These are phyloP conservation scores for Phialemonium atrogriseum DNA, from an alignment of 2,329 filamentous ascomycete species.

Conservation along the genomic window DNA sequence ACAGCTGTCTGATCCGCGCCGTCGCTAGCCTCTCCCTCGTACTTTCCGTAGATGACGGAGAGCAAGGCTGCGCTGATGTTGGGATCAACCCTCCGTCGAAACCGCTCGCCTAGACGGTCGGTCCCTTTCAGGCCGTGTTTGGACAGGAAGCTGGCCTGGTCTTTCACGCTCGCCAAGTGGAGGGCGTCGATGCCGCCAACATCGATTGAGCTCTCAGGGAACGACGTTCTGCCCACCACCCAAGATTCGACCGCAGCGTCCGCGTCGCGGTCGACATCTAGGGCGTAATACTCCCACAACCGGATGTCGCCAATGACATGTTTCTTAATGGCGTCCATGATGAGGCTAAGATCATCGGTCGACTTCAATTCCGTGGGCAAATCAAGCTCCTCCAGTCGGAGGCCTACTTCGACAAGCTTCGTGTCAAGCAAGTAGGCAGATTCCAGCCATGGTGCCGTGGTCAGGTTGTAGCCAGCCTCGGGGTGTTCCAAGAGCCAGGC, in stretches of 20 bases:
- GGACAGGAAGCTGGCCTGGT: conserved; percentile 54
- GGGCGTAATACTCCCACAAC: conserved; percentile 89
- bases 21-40: conserved; percentile 40
- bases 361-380: conserved; percentile 67
- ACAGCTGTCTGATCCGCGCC: conserved; percentile 42
- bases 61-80: conserved; percentile 60
- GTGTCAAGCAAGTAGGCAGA: conserved; percentile 55
- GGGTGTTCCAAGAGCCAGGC: conserved; percentile 91
- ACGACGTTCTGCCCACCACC: conserved; percentile 49
- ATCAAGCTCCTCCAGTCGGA: conserved; percentile 59
- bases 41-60: conserved; percentile 60
- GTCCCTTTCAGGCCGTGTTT: conserved; percentile 62
- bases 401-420: conserved; percentile 66
- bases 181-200: conserved; percentile 37
- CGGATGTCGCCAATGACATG: conserved; percentile 69
- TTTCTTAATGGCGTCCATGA: conserved; percentile 79
- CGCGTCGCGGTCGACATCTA: conserved; percentile 68
- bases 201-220: conserved; percentile 35
- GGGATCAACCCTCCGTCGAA: conserved; percentile 64
- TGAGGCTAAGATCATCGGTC: conserved; percentile 62
- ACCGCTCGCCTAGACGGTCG: conserved; percentile 73
- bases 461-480: conserved; percentile 89
- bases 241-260: conserved; percentile 64
- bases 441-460: conserved; percentile 74
- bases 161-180: conserved; percentile 33